Evolutionary conservation across 1,284 basidiomycete genomes (phyloP).

Genomic region (Agaricales sp.): DNA sequence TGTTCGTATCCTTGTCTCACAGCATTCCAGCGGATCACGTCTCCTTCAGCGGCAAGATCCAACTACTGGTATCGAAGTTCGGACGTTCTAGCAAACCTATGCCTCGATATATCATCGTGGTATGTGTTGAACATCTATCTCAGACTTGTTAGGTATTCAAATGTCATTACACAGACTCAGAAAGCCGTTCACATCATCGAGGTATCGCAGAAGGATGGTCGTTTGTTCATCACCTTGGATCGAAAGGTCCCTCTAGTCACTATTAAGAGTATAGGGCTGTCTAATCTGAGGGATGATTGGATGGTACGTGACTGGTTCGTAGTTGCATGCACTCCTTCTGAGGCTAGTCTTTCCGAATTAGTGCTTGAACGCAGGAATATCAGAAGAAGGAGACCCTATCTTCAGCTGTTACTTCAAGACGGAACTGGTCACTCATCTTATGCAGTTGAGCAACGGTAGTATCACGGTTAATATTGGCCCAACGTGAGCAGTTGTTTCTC

Average conservation of each 20-base stretch:
- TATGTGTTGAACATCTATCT: conserved; percentile 28
- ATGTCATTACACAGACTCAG: conserved; percentile 48
- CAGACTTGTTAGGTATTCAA: conserved; percentile 3
- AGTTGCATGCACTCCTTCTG: neutral
- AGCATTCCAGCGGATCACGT: conserved; percentile 53
- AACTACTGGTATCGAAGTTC: conserved; percentile 82
- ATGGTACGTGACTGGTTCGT: conserved; percentile 41
- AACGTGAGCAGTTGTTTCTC: conserved; percentile 39
- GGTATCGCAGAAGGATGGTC: conserved; percentile 61
- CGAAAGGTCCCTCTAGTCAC: conserved; percentile 85
- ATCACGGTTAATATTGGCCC: conserved; percentile 70
- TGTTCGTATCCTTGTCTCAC: conserved; percentile 3
- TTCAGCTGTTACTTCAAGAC: conserved; percentile 95
- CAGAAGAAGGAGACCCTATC: conserved; percentile 94
- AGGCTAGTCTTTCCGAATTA: conserved; percentile 15
- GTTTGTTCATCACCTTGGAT: conserved; percentile 54
- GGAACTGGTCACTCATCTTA: conserved; percentile 77
- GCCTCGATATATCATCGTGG: conserved; percentile 86
- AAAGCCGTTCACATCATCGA: conserved; percentile 86
- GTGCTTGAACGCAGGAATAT: conserved; percentile 65
- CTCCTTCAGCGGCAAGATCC: conserved; percentile 78
- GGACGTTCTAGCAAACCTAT: conserved; percentile 86
- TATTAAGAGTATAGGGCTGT: conserved; percentile 81
- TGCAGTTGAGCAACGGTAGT: conserved; percentile 74
- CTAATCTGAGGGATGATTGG: conserved; percentile 92